These are phyloP conservation scores for Immersiella caudata DNA, from an alignment of 495 filamentous ascomycete species.

Conservation along the genomic window DNA sequence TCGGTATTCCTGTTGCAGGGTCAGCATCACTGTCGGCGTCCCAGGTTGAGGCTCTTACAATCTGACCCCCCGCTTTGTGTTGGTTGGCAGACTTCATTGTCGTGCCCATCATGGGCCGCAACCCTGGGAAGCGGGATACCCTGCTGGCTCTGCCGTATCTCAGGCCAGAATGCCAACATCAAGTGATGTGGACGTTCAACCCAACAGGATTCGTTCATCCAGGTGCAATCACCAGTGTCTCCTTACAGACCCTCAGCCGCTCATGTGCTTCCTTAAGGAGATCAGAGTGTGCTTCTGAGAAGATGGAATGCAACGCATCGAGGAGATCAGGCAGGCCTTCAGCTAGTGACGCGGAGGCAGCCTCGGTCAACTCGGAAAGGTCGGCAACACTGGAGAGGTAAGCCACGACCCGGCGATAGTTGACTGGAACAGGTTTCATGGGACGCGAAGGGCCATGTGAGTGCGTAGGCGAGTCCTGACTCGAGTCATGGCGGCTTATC, in stretches of 20 bases:
- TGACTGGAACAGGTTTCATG: constrained; percentile 32
- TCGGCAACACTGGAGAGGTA: constrained; percentile 48
- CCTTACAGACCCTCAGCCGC: constrained; percentile 47
- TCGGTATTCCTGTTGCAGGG: background rate
- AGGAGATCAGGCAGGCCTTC: constrained; percentile 50
- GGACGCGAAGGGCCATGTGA: constrained; percentile 20
- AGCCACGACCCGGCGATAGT: constrained; percentile 39
- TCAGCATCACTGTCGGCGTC: too few relatives aligned
- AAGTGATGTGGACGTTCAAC: background rate
- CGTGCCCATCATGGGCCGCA: too few relatives aligned
- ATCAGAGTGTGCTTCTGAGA: constrained; percentile 49
- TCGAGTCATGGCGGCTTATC: constrained; percentile 60
- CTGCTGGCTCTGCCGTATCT: background rate
- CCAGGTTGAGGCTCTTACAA: background rate
- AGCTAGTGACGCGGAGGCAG: constrained; percentile 34
- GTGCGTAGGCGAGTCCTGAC: constrained; percentile 27
- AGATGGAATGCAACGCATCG: constrained; percentile 44
- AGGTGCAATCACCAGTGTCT: constrained; percentile 34
- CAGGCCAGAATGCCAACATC: background rate
- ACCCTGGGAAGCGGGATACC: too few relatives aligned
- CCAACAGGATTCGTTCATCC: constrained; percentile 11
- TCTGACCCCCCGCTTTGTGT: background rate
- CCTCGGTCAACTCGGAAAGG: constrained; percentile 42
- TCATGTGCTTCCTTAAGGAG: constrained; percentile 48
- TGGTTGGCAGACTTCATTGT: background rate